Evolutionary conservation across 139 green algal species (phyloP), one percentile per base, ranked within the genome.

Genomic region (Picochlorum costavermella): DNA sequence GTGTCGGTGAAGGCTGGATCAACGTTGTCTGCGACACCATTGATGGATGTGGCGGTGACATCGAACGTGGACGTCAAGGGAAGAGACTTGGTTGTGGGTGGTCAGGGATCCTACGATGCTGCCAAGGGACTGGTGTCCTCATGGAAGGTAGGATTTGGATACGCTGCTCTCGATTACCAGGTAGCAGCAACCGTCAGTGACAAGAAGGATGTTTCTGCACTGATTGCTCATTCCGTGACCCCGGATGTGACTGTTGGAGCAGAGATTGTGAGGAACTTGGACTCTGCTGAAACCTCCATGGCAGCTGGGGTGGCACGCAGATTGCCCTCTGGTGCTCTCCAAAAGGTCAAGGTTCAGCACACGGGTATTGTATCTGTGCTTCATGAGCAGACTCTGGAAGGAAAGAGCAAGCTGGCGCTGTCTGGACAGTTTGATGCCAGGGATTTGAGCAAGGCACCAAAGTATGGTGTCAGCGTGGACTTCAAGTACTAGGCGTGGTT

Each of bases 341-440:
- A 62, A 49, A 84, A 85, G 69, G 45, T 64, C 26, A 75, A 71
- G 51, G 56, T 81, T n/a, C 64, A 84, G 62, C 79, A 78, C 61
- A 60, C 25, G n/a, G 71, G 71, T 59, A 49, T 74, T 31, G 58
- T 78, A 6, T 58, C 28, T 48, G 58, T 78, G 50, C 58, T 78
- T 43, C 70, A 78, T 45, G 71, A 78, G 43, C 69, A 73, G 59
- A 36, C 48, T 14, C 12, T 63, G 20, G 13, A 45, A 44, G 55
- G n/a, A 36, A 58, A 68, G 65, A 74, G 56, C 29, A 81, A 71
- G 65, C 28, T 85, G 30, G 65, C 65, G 17, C 11, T 79, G 13
- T 70, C 59, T 56, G 63, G 56, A 28, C 65, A 79, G 59, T 75
- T 85, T 48, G 48, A 78, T 51, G 71, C 73, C 13, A 67, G 66